Percentiles rank a stretch among this genome's conserved stretches.
phyloP scores from a whole-genome alignment of 2,329 filamentous ascomycete species.

The Lachnellula subtilissima region DNA sequence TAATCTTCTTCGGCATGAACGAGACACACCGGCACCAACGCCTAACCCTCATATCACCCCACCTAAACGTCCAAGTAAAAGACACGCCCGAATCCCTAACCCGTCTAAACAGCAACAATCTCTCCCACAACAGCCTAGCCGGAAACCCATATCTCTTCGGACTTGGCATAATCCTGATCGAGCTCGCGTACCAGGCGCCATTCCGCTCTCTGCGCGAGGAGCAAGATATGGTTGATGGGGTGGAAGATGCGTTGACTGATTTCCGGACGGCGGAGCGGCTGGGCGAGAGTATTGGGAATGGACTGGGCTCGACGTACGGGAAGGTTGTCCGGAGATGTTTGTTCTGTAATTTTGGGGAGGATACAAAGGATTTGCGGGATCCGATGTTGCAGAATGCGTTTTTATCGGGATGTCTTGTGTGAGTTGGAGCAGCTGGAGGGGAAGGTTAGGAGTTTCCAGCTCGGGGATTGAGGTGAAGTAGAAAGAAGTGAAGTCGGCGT shows the following conservation, averaged over 20 bases:
- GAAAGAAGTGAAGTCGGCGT: too few species aligned
- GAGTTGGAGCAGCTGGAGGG: conserved; percentile 14
- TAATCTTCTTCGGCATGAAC: conserved; percentile 10
- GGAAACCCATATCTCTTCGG: conserved; percentile 14
- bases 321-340: conserved; percentile 13
- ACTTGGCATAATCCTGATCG: conserved; percentile 11
- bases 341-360: conserved; percentile 15
- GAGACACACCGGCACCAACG: neutral
- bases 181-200: conserved; percentile 12
- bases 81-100: neutral
- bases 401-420: conserved; percentile 14
- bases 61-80: conserved; percentile 5
- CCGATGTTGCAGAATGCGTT: conserved; percentile 10
- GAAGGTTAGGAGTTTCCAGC: conserved; percentile 8
- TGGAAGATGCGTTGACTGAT: neutral
- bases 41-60: neutral
- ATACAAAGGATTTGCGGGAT: conserved; percentile 9
- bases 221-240: neutral
- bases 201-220: conserved; percentile 3
- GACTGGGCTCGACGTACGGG: conserved; percentile 8
- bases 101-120: neutral
- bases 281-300: conserved; percentile 3
- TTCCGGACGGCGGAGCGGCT: conserved; percentile 1
- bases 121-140: neutral
- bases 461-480: neutral